Evolutionary conservation across 2,329 filamentous ascomycete genomes (phyloP).

Genomic region (Emericellopsis cladophorae): DNA sequence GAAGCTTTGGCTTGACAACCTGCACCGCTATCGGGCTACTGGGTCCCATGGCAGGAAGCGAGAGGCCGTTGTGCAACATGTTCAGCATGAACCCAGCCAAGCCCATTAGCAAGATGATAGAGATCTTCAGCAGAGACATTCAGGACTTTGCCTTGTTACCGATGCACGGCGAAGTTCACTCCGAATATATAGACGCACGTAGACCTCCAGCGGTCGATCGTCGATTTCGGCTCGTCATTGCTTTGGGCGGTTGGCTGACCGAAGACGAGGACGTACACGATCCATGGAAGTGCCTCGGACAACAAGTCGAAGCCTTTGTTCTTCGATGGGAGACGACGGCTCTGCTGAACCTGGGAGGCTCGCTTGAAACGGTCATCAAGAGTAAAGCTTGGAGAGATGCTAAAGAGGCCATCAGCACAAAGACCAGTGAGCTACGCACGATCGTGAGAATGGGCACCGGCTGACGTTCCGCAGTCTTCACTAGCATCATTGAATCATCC

Average conservation of each 20-base stretch:
- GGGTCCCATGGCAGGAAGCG: slow-evolving; percentile 67
- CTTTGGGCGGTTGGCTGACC: slow-evolving; percentile 70
- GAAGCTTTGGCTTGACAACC: slow-evolving; percentile 61
- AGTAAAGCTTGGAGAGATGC: slow-evolving; percentile 72
- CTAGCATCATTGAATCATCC: slow-evolving; percentile 41
- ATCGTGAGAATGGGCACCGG: not conserved
- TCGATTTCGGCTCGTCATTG: slow-evolving; percentile 69
- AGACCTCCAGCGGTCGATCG: slow-evolving; percentile 44
- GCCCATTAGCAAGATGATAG: slow-evolving; percentile 78
- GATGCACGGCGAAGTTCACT: slow-evolving; percentile 35
- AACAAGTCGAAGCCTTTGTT: slow-evolving; percentile 66
- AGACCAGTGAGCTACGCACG: slow-evolving; percentile 28
- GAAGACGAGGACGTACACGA: slow-evolving; percentile 54
- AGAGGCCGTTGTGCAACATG: slow-evolving; percentile 67
- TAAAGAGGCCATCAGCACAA: slow-evolving; percentile 31
- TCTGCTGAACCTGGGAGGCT: slow-evolving; percentile 63
- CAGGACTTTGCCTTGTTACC: slow-evolving; percentile 82
- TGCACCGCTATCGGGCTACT: slow-evolving; percentile 67
- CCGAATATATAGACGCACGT: slow-evolving; percentile 33
- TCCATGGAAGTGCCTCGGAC: slow-evolving; percentile 68
- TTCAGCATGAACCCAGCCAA: slow-evolving; percentile 86
- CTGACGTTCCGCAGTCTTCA: slow-evolving; percentile 28
- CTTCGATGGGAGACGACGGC: slow-evolving; percentile 74
- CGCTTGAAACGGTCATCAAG: slow-evolving; percentile 65
- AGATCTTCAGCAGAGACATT: slow-evolving; percentile 75